Evolutionary conservation across 306 rosid genomes (phyloP).

Genomic region (Trifolium fragiferum): DNA sequence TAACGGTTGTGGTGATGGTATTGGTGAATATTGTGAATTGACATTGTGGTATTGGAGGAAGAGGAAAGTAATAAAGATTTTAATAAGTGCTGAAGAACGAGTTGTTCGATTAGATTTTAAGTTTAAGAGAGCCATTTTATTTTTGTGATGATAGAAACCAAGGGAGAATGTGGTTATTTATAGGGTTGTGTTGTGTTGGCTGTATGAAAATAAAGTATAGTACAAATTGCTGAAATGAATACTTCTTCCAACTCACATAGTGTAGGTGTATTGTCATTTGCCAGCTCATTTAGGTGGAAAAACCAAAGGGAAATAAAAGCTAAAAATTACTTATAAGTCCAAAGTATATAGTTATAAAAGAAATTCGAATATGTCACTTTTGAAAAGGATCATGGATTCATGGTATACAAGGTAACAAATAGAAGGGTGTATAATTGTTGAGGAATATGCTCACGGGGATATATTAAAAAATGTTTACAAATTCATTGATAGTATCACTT

Average conservation of each 20-base stretch:
- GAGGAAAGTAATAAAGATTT: background rate
- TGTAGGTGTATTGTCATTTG: background rate
- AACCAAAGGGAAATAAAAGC: no score
- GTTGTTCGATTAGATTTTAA: no score
- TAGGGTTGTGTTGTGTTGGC: background rate
- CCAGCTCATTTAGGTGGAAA: no score
- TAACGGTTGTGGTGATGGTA: background rate
- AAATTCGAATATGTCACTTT: background rate
- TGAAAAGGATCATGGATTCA: background rate
- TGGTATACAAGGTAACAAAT: background rate
- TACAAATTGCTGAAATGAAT: constrained; percentile 1
- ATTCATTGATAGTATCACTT: background rate
- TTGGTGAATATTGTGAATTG: background rate
- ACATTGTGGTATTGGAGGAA: background rate
- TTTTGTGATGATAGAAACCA: background rate
- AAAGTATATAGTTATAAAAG: background rate
- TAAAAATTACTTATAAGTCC: no score
- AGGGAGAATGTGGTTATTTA: background rate
- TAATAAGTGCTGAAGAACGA: background rate
- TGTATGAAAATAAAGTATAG: background rate
- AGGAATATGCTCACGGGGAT: background rate
- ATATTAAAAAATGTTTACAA: background rate
- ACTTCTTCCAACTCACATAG: background rate
- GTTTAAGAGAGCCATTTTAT: background rate
- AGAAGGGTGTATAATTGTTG: background rate